A percentile compares a stretch with the other conserved stretches of the same genome.
These are phyloP conservation scores for Ramularia collo-cygni DNA, from an alignment of 2,329 filamentous ascomycete genomes.

Conservation along the genomic window DNA sequence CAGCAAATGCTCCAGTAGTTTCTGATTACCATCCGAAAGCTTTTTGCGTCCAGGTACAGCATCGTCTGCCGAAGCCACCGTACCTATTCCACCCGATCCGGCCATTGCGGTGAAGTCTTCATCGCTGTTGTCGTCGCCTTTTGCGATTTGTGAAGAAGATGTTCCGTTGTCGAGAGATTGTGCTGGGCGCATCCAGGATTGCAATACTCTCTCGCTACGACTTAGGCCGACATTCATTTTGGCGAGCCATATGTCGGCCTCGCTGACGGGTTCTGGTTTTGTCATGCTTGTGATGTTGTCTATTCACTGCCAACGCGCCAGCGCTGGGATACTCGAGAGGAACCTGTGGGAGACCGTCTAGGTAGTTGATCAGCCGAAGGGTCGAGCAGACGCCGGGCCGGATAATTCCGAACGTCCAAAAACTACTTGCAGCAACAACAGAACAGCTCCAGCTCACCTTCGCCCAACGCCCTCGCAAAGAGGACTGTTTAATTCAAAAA, in stretches of 20 bases:
- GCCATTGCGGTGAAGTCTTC: conserved; percentile 41
- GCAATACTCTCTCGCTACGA: conserved; percentile 47
- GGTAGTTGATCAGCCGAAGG: too few relatives aligned
- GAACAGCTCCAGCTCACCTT: too few relatives aligned
- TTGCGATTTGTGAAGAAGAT: background rate
- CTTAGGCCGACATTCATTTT: conserved; percentile 47
- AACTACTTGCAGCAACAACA: too few relatives aligned
- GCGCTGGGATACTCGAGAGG: too few relatives aligned
- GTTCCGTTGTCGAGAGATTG: conserved; percentile 23
- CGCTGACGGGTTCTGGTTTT: conserved; percentile 6
- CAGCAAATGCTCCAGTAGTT: conserved; percentile 34
- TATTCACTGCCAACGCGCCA: too few relatives aligned
- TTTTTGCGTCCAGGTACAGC: conserved; percentile 27
- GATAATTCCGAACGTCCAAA: too few relatives aligned
- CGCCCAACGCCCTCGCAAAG: too few relatives aligned
- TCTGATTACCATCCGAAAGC: conserved; percentile 36
- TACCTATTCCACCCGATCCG: conserved; percentile 13
- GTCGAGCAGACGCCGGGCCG: too few relatives aligned
- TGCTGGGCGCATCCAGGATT: conserved; percentile 46
- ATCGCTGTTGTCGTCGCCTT: conserved; percentile 42
- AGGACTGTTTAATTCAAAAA: too few relatives aligned
- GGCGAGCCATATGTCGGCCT: conserved; percentile 48
- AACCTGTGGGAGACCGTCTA: too few relatives aligned
- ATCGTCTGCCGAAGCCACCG: conserved; percentile 7
- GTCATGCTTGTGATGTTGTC: conserved; percentile 4